These are phyloP conservation scores for Drosera capensis DNA, from an alignment of 148 eudicot species.

Conservation along the genomic window DNA sequence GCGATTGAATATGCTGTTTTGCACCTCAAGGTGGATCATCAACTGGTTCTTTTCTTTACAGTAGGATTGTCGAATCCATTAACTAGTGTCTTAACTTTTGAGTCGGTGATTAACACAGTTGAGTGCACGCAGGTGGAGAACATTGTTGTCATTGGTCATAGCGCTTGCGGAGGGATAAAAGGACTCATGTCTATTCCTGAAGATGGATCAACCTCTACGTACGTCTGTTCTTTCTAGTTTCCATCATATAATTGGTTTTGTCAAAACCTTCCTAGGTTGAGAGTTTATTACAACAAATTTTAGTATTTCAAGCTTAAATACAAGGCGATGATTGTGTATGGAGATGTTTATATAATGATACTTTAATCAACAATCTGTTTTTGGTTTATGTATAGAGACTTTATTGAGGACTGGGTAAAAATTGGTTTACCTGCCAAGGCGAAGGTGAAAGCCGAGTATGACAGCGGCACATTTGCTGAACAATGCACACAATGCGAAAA, in stretches of 20 bases:
- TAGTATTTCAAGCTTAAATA: too few relatives aligned
- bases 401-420: constrained; percentile 93
- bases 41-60: background rate
- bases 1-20: constrained; percentile 91
- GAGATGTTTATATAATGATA: background rate
- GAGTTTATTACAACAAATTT: too few relatives aligned
- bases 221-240: constrained; percentile 6
- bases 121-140: constrained; percentile 36
- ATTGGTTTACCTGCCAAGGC: constrained; percentile 70
- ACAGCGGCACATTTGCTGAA: constrained; percentile 31
- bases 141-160: constrained; percentile 91
- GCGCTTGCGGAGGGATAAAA: constrained; percentile 95
- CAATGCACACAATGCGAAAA: constrained; percentile 63
- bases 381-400: constrained; percentile 35
- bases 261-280: too few relatives aligned
- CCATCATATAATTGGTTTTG: background rate
- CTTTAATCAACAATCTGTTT: background rate
- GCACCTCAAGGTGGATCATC: constrained; percentile 61
- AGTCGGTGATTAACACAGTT: too few relatives aligned
- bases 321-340: too few relatives aligned
- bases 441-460: constrained; percentile 46
- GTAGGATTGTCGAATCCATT: background rate
- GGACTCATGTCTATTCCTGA: constrained; percentile 81
- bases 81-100: too few relatives aligned
- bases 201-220: constrained; percentile 59